phyloP scores from a whole-genome alignment of 2,329 filamentous ascomycete species.

The Paecilomyces formosus region DNA sequence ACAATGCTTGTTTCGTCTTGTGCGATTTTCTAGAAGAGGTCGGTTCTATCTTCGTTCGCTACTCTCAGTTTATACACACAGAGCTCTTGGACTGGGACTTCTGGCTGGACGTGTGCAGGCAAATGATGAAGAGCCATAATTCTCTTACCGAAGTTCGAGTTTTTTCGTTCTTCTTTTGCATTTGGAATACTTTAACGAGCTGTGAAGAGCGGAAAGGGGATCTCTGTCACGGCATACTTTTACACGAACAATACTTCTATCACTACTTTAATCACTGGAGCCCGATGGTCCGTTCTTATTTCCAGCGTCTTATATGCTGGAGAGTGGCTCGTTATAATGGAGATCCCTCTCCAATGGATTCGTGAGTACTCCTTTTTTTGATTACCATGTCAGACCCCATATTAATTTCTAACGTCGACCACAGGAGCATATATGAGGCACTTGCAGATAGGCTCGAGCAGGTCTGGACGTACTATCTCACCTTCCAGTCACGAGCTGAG shows the following conservation, averaged over 20 bases:
- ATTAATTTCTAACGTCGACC: background rate
- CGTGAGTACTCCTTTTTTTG: slow-evolving; percentile 46
- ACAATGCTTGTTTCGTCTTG: slow-evolving; percentile 77
- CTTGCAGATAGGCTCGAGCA: slow-evolving; percentile 62
- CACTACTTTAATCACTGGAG: slow-evolving; percentile 90
- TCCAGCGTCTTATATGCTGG: slow-evolving; percentile 86
- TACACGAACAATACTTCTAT: slow-evolving; percentile 68
- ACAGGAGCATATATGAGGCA: slow-evolving; percentile 60
- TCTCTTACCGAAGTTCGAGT: slow-evolving; percentile 84
- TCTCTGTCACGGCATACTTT: slow-evolving; percentile 66
- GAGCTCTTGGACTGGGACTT: slow-evolving; percentile 58
- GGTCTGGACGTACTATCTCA: slow-evolving; percentile 73
- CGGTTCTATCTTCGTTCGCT: slow-evolving; percentile 59
- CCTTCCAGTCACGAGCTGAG: slow-evolving; percentile 62
- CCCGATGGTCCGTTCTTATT: slow-evolving; percentile 90
- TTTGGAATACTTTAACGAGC: slow-evolving; percentile 66
- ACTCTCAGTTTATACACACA: slow-evolving; percentile 42
- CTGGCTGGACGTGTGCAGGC: slow-evolving; percentile 73
- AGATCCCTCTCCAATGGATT: slow-evolving; percentile 55
- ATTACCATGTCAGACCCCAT: background rate
- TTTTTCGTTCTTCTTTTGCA: slow-evolving; percentile 70
- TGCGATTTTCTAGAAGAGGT: slow-evolving; percentile 86
- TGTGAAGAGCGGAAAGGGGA: slow-evolving; percentile 60
- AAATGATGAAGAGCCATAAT: slow-evolving; percentile 76
- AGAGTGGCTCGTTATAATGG: slow-evolving; percentile 71